These are phyloP conservation scores for Boletus tylopilopsis DNA, from an alignment of 768 basidiomycete genomes.

Conservation along the genomic window DNA sequence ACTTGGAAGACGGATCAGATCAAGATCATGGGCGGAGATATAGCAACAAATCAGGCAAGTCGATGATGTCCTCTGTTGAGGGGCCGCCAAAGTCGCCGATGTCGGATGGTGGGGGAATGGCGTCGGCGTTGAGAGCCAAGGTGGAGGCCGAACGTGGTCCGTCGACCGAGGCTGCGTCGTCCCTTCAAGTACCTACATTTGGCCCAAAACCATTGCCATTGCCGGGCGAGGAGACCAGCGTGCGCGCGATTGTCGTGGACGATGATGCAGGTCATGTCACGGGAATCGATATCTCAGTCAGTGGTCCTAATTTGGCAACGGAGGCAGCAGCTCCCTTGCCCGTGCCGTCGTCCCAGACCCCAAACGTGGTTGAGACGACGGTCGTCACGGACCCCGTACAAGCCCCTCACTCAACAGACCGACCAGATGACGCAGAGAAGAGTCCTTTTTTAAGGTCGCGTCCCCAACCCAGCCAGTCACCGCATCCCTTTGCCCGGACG, in stretches of 20 bases:
- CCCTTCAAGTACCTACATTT: neutral
- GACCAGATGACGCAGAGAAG: constrained; percentile 9
- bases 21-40: constrained; percentile 16
- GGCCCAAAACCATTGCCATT: neutral
- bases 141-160: constrained; percentile 10
- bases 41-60: constrained; percentile 15
- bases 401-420: neutral
- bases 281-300: constrained; percentile 5
- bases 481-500: constrained; percentile 31
- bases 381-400: constrained; percentile 17
- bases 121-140: constrained; percentile 16
- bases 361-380: constrained; percentile 8
- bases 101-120: constrained; percentile 15
- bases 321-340: constrained; percentile 9
- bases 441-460: constrained; percentile 27
- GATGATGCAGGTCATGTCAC: constrained; percentile 10
- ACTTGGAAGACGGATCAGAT: constrained; percentile 28
- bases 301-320: constrained; percentile 5
- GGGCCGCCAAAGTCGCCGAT: constrained; percentile 9
- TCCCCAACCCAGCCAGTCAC: constrained; percentile 11
- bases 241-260: constrained; percentile 15
- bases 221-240: constrained; percentile 1
- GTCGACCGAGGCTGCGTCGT: neutral
- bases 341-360: constrained; percentile 8
- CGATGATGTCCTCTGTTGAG: constrained; percentile 14